Percentiles rank a stretch among this genome's conserved stretches.
phyloP scores from a whole-genome alignment of 345 rosid species.

The Salix suchowensis region DNA sequence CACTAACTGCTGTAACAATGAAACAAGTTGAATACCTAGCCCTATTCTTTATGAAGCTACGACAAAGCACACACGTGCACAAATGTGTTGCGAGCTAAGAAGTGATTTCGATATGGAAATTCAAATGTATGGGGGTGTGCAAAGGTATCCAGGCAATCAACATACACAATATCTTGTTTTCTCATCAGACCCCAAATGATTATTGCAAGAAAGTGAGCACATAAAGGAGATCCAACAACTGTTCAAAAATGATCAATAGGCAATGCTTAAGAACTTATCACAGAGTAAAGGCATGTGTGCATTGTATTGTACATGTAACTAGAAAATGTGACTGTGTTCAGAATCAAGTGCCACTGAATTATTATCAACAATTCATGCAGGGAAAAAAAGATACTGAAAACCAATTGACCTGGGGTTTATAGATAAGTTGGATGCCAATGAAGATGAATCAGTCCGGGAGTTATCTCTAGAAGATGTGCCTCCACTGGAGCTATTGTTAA shows the following conservation, averaged over 20 bases:
- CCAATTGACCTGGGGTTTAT: slow-evolving; percentile 63
- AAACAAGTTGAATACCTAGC: not conserved
- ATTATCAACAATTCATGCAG: not conserved
- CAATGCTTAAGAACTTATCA: not conserved
- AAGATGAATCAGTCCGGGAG: slow-evolving; percentile 72
- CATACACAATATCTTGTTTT: not conserved
- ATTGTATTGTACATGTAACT: not conserved
- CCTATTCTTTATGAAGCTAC: not conserved
- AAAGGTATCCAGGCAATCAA: not conserved
- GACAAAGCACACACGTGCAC: not conserved
- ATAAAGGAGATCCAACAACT: not conserved
- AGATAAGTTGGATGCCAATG: slow-evolving; percentile 53
- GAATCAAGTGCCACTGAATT: not conserved
- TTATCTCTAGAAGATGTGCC: slow-evolving; percentile 75
- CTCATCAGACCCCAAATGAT: not conserved
- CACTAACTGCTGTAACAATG: not conserved
- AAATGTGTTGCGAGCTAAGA: not conserved
- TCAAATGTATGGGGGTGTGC: not conserved
- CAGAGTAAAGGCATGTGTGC: not conserved
- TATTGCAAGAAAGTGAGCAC: not conserved
- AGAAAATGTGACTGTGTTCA: not conserved
- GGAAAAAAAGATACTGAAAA: not conserved
- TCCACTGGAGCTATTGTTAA: slow-evolving; percentile 71
- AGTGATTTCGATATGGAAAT: not conserved
- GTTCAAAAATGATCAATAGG: not conserved